Conservation (phyloP, 2,329 filamentous ascomycete species). For the Parascedosporium putredinis region DNA sequence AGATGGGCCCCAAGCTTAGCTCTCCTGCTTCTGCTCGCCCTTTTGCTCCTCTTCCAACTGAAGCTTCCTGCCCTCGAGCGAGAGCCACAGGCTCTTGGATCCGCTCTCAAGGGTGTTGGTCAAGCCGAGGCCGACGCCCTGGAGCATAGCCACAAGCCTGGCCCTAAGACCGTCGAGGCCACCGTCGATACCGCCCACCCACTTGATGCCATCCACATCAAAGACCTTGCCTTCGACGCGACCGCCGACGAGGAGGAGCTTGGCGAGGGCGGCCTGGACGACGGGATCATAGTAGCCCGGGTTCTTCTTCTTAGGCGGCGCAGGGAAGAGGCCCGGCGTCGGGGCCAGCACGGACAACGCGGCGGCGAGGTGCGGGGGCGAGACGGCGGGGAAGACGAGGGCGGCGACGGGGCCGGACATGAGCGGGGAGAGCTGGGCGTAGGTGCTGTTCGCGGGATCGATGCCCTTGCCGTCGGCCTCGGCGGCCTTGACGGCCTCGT, state of each 20-base stretch:
- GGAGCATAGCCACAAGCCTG: constrained; percentile 72
- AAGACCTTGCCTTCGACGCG: constrained; percentile 79
- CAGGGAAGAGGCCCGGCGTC: constrained; percentile 57
- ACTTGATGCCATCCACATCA: constrained; percentile 57
- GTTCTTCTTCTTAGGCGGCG: constrained; percentile 63
- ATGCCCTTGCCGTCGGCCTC: constrained; percentile 19
- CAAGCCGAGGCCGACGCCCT: constrained; percentile 67
- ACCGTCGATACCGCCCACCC: constrained; percentile 65
- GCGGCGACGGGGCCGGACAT: constrained; percentile 73
- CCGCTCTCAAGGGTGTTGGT: constrained; percentile 71
- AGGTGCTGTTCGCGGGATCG: constrained; percentile 27
- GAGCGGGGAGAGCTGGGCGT: constrained; percentile 58
- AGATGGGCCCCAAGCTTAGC: neutral
- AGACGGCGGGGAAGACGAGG: constrained; percentile 71
- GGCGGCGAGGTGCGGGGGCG: constrained; percentile 72
- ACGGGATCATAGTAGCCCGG: constrained; percentile 71
- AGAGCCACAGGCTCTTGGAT: constrained; percentile 73
- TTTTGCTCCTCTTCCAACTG: constrained; percentile 58
- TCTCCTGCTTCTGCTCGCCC: constrained; percentile 12
- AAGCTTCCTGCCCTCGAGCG: constrained; percentile 69
- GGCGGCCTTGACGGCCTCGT: constrained; percentile 30
- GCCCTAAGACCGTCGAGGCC: constrained; percentile 71
- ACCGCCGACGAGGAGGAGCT: constrained; percentile 77
- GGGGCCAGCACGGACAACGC: constrained; percentile 72
- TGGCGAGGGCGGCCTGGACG: constrained; percentile 74